Conservation (phyloP, 805 yeast species). For the Cyberlindnera mycetangii region DNA sequence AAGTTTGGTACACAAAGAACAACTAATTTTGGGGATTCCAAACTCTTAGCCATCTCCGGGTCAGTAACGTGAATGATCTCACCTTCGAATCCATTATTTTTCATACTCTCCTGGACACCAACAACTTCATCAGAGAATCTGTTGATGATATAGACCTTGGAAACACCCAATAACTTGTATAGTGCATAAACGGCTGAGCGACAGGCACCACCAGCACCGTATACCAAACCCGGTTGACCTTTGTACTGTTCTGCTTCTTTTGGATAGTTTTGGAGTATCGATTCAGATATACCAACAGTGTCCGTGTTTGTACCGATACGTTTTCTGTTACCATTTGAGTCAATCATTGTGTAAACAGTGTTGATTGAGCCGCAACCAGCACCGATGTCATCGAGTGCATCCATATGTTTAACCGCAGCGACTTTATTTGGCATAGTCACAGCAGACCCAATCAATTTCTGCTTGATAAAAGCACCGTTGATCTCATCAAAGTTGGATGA, state of each 20-base stretch:
- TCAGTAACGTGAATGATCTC: slow-evolving; percentile 25
- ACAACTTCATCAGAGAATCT: slow-evolving; percentile 24
- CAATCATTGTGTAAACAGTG: slow-evolving; percentile 23
- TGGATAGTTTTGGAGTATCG: slow-evolving; percentile 23
- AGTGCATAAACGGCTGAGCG: slow-evolving; percentile 27
- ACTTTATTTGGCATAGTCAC: slow-evolving; percentile 29
- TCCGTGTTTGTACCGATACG: slow-evolving; percentile 28
- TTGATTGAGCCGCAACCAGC: slow-evolving; percentile 28
- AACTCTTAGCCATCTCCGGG: slow-evolving; percentile 20
- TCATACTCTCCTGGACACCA: slow-evolving; percentile 19
- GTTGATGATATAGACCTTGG: slow-evolving; percentile 26
- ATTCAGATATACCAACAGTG: slow-evolving; percentile 25
- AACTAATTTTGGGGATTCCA: slow-evolving; percentile 20
- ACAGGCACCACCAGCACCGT: slow-evolving; percentile 31
- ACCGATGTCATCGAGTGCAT: slow-evolving; percentile 23
- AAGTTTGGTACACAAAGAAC: slow-evolving; percentile 28
- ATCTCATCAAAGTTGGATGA: slow-evolving; percentile 20
- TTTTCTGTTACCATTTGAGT: slow-evolving; percentile 4
- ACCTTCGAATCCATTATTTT: slow-evolving; percentile 23
- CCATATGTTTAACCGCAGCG: slow-evolving; percentile 21
- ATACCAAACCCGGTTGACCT: slow-evolving; percentile 24
- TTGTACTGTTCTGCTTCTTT: slow-evolving; percentile 11
- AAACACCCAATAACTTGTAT: slow-evolving; percentile 23
- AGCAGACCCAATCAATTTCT: slow-evolving; percentile 23
- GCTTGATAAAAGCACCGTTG: slow-evolving; percentile 12